Base-by-base conservation (phyloP, 75 land plant genomes). In the Cryptomeria japonica region DNA sequence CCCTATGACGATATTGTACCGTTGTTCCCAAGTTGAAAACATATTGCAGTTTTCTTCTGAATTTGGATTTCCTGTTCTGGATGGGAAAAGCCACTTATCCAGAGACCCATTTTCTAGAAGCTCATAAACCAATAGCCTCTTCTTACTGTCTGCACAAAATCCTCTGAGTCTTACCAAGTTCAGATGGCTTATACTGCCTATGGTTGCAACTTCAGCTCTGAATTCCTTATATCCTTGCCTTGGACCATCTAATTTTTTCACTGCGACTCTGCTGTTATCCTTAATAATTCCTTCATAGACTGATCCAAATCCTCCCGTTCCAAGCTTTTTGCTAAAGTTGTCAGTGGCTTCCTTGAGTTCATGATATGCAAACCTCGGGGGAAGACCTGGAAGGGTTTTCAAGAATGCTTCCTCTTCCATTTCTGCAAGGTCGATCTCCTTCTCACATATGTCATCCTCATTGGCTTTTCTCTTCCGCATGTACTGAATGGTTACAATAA, bases 171-270 rank as follows among this genome's bases (percentile, higher is more conserved):
- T 83, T 61, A 92, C 93, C 13, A 92, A 84, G 77, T 90, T 92
- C 10, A 87, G 28, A 61, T 92, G 93, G 76, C 88, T 86, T 51
- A 92, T 92, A 84, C 88, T 90, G 46, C 93, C 93, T 10, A 92
- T 51, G n/a, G 93, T 92, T 39, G 39, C 64, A 12, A 92, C 91
- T 86, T 92, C 93, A 4, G 93, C 93, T 34, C 80, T 61, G 79
- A 92, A 92, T 56, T 90, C 86, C 34, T 90, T 90, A 34, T 39
- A 51, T 64, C 89, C 91, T 34, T 78, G 58, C 9, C 61, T 38
- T 49, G 11, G 78, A 32, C 38, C 84, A 31, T 84, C 51, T 37
- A 88, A 61, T 37, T 42, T 34, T 58, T 90, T 90, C 87, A 90
- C 91, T 51, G 91, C 91, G 36, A 90, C 89, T 51, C 16, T 10